phyloP scores from a whole-genome alignment of 208 protist genomes.

The Trichomonas tenax region DNA sequence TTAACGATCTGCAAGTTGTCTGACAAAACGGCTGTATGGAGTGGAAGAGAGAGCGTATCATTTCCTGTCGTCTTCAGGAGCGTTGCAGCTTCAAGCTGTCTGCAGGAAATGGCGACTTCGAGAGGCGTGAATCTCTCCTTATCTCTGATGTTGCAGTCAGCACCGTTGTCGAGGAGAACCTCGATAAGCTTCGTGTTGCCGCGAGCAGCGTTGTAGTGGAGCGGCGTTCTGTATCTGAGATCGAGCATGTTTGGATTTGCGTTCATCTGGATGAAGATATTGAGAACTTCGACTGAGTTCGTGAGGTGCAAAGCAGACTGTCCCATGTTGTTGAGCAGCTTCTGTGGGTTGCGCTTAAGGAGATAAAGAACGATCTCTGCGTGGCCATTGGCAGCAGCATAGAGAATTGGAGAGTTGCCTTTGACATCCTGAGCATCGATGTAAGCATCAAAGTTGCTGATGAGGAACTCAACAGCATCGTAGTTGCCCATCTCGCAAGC shows the following conservation, averaged over 20 bases:
- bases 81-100: not conserved
- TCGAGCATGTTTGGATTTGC: not conserved
- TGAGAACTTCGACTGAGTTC: not conserved
- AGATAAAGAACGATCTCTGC: not conserved
- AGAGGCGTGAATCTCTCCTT: not conserved
- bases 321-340: not conserved
- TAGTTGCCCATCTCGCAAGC: not conserved
- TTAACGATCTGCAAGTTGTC: not conserved
- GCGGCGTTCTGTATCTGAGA: not conserved
- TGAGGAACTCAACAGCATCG: not conserved
- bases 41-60: not conserved
- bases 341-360: not conserved
- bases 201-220: not conserved
- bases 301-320: not conserved
- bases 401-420: not conserved
- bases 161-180: not conserved
- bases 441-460: not conserved
- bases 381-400: not conserved
- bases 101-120: not conserved
- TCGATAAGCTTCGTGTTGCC: not conserved
- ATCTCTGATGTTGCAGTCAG: not conserved
- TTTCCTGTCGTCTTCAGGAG: not conserved
- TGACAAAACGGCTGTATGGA: not conserved
- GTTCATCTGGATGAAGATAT: not conserved
- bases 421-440: not conserved